Evolutionary conservation across 1,284 basidiomycete genomes (phyloP).

Genomic region (Coniophora puteana): DNA sequence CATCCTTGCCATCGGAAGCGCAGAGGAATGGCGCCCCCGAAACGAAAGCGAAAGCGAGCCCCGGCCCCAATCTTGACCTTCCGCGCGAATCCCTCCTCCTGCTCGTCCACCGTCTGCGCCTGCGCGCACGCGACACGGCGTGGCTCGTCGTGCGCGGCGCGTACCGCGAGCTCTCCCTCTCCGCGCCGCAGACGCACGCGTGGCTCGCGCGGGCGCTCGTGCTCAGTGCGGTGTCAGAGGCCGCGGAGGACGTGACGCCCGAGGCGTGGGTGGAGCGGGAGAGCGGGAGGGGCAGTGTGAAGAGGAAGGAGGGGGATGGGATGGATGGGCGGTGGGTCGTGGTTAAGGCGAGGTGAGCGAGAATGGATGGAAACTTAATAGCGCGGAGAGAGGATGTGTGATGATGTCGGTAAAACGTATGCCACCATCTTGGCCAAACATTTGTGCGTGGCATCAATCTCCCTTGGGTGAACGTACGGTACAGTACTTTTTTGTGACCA

Average conservation of each 20-base stretch:
- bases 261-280: constrained; percentile 52
- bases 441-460: too few relatives aligned
- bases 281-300: constrained; percentile 41
- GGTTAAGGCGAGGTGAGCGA: constrained; percentile 25
- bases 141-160: constrained; percentile 61
- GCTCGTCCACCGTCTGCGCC: constrained; percentile 44
- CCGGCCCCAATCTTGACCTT: constrained; percentile 21
- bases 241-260: constrained; percentile 26
- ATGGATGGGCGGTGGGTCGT: constrained; percentile 56
- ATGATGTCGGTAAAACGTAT: too few relatives aligned
- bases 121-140: constrained; percentile 44
- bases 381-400: too few relatives aligned
- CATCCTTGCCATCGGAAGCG: constrained; percentile 4
- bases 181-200: constrained; percentile 32
- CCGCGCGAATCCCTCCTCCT: constrained; percentile 38
- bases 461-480: too few relatives aligned
- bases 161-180: constrained; percentile 57
- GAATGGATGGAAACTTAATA: too few relatives aligned
- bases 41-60: not conserved
- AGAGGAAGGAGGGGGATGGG: constrained; percentile 52
- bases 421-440: too few relatives aligned
- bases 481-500: too few relatives aligned
- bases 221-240: constrained; percentile 20
- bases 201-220: constrained; percentile 54
- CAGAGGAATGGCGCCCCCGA: not conserved